A percentile compares a stretch with the other conserved stretches of the same genome.
These are phyloP conservation scores for Ophiostoma angusticollis DNA, from an alignment of 2,329 filamentous ascomycete species.

Conservation along the genomic window DNA sequence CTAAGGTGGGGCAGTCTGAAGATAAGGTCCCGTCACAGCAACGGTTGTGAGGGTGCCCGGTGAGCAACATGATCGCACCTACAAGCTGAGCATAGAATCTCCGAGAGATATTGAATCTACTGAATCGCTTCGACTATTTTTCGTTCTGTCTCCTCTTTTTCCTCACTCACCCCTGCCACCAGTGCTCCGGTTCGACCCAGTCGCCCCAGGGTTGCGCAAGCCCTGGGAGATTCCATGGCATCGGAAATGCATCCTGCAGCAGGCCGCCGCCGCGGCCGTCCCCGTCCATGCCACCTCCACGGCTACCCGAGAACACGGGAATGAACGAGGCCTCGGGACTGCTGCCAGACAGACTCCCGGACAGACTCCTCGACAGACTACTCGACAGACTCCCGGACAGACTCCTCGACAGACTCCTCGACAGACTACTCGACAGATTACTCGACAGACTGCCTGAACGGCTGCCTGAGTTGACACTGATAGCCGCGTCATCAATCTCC, in stretches of 20 bases:
- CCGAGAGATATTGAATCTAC: no score
- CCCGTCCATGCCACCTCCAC: neutral
- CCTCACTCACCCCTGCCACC: conserved; percentile 9
- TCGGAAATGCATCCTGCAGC: conserved; percentile 4
- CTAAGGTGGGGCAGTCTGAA: no score
- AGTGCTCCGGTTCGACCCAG: conserved; percentile 8
- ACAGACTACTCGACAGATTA: conserved; percentile 9
- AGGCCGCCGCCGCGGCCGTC: neutral
- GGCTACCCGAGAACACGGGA: neutral
- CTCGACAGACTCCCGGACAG: conserved; percentile 8
- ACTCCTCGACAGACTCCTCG: no score
- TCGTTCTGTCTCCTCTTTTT: no score
- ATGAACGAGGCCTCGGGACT: conserved; percentile 11
- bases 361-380: no score
- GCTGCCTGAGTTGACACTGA: no score
- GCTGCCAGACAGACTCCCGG: conserved; percentile 9
- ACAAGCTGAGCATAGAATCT: no score
- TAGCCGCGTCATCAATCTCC: no score
- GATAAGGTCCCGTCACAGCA: no score
- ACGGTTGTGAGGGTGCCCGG: no score
- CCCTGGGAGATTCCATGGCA: conserved; percentile 10
- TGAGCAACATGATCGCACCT: no score
- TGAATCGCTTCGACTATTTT: no score
- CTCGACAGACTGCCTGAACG: conserved; percentile 8
- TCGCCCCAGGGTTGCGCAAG: conserved; percentile 10